A percentile compares a stretch with the other conserved stretches of the same genome.
These are phyloP conservation scores for Barnettozyma sucrosica DNA, from an alignment of 805 yeast species.

Conservation along the genomic window DNA sequence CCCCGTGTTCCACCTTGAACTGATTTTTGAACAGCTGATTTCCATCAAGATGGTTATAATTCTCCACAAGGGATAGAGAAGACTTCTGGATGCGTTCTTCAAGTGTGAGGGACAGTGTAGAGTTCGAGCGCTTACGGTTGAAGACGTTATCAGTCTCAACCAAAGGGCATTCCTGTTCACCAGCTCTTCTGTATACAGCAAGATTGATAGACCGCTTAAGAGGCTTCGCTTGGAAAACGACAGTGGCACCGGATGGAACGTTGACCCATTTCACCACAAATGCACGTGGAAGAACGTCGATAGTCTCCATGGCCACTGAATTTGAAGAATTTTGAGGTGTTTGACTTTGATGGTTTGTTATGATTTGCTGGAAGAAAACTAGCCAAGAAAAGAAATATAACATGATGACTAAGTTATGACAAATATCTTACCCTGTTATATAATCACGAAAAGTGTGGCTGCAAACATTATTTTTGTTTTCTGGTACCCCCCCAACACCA, in stretches of 20 bases:
- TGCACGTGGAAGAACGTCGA: conserved; percentile 85
- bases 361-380: neutral
- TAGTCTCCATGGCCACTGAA: conserved; percentile 62
- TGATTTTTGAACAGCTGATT: conserved; percentile 60
- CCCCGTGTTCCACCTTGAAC: conserved; percentile 53
- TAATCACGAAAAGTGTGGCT: neutral
- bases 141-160: neutral
- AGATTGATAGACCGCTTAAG: conserved; percentile 52
- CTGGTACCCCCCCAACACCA: too few relatives aligned
- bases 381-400: neutral
- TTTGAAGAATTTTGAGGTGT: neutral
- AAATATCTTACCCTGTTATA: too few relatives aligned
- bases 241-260: conserved; percentile 57
- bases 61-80: conserved; percentile 45
- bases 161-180: neutral
- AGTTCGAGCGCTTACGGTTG: conserved; percentile 31
- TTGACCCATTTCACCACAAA: conserved; percentile 89
- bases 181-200: conserved; percentile 26
- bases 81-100: conserved; percentile 54
- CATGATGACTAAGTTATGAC: neutral
- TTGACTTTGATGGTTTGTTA: neutral
- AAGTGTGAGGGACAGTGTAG: conserved; percentile 36
- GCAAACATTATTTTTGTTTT: too few relatives aligned
- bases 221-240: conserved; percentile 82
- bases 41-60: conserved; percentile 52